Conservation (phyloP, 2,329 filamentous ascomycete genomes). For the Fusarium staphyleae region DNA sequence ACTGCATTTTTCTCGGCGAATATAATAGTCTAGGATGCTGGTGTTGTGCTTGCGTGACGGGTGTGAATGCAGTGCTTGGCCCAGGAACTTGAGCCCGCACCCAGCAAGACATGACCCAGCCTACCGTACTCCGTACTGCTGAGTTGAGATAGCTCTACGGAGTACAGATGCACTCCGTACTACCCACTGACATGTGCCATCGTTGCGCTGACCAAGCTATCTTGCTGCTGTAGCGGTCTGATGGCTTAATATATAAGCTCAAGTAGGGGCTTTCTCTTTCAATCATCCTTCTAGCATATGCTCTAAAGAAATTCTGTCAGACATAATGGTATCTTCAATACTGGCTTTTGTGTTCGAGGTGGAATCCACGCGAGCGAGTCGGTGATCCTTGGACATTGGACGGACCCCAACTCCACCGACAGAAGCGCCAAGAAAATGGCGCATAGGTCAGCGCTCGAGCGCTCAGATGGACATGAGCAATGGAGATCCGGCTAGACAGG, state of each 20-base stretch:
- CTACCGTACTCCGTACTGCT: slow-evolving; percentile 13
- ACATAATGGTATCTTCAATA: too few species aligned
- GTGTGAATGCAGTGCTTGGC: slow-evolving; percentile 24
- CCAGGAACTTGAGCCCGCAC: slow-evolving; percentile 6
- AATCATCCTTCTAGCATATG: too few species aligned
- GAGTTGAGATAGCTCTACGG: neutral
- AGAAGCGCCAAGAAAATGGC: slow-evolving; percentile 38
- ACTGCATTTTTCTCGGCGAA: neutral
- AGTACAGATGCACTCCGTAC: too few species aligned
- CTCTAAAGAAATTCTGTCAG: too few species aligned
- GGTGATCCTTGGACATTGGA: slow-evolving; percentile 20
- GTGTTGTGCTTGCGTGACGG: neutral
- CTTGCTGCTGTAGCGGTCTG: neutral
- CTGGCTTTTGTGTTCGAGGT: slow-evolving; percentile 11
- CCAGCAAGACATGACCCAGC: slow-evolving; percentile 7
- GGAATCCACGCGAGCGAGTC: slow-evolving; percentile 6
- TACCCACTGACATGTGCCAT: slow-evolving; percentile 26
- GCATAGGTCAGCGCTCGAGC: slow-evolving; percentile 19
- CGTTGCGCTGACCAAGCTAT: slow-evolving; percentile 21
- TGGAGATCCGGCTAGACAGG: slow-evolving; percentile 36
- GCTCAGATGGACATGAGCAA: slow-evolving; percentile 12
- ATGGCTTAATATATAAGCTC: neutral
- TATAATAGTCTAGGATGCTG: neutral
- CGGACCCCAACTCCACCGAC: slow-evolving; percentile 21
- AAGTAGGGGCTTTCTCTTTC: neutral